Evolutionary conservation across 495 filamentous ascomycete genomes (phyloP).

Genomic region (Usnea hakonensis): DNA sequence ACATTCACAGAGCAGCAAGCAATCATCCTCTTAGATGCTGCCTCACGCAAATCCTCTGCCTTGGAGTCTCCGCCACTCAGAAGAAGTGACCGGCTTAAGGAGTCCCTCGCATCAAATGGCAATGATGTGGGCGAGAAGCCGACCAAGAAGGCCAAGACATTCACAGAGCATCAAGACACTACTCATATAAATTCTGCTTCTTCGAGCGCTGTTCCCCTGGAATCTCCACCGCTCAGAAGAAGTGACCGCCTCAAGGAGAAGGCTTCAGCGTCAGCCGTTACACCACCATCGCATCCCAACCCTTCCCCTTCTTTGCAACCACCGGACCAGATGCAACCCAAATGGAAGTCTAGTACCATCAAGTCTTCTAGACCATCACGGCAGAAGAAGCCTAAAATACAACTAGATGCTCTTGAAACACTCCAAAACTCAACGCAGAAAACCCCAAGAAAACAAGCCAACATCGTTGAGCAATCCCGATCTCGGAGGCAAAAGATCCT

Average conservation of each 20-base stretch:
- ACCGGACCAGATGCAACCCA: not conserved
- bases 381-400: not conserved
- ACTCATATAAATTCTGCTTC: not conserved
- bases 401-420: not conserved
- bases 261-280: not conserved
- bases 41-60: not conserved
- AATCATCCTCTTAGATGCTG: not conserved
- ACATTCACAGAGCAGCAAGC: not conserved
- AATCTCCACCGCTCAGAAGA: not conserved
- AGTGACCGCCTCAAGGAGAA: not conserved
- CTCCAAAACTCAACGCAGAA: too few species aligned
- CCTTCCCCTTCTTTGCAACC: not conserved
- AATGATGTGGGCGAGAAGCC: not conserved
- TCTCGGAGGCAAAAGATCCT: too few species aligned
- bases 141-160: not conserved
- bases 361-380: not conserved
- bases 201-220: too few species aligned
- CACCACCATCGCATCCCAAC: not conserved
- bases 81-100: too few species aligned
- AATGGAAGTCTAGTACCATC: not conserved
- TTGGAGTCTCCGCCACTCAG: not conserved
- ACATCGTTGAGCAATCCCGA: too few species aligned
- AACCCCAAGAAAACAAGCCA: too few species aligned
- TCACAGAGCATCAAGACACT: not conserved
- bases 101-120: too few species aligned